Evolutionary conservation across 768 basidiomycete genomes (phyloP), one percentile per base, ranked within the genome.

Genomic region (Boletus subcaerulescens): DNA sequence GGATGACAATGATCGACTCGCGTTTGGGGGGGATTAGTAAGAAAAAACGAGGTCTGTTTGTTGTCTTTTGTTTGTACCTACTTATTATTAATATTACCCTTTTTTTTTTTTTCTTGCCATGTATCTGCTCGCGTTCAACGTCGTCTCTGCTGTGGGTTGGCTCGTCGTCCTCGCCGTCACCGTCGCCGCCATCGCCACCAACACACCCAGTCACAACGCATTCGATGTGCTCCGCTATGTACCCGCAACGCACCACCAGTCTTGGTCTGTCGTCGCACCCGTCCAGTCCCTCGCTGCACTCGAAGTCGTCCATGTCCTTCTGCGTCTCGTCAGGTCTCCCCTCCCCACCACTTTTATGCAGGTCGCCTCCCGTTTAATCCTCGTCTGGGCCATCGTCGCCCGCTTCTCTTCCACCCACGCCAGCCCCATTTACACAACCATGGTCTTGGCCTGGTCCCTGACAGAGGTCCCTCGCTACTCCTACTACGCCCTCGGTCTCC

Each of bases 381-480:
- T 93, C 41, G 84, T 98, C 3, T 98, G 93, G 93, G 89, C 84
- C 20, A 80, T 98, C 54, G 81, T 63, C 41, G 55, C 60, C 10
- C 65, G 66, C 57, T 67, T 63, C 48, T 39, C 64, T 24, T 52
- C 60, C 55, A 89, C 89, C 26, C 88, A 83, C 59, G 66, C 76
- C 4, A 86, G 83, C 65, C 91, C 97, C 4, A 67, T 94, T 26
- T 98, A 91, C 75, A 82, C 91, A 7, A 85, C 87, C 47, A 96
- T 98, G 93, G 81, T 98, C 50, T 72, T 96, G 57, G 89, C 95
- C 0, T 98, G 97, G 97, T 87, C 91, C 0, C 57, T 86, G 48
- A 91, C 93, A 15, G 97, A 99, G 73, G 83, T 95, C 45, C 84
- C 95, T 53, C 91, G 97, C 31, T 98, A 98, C 73, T 68, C 83